A percentile compares a stretch with the other conserved stretches of the same genome.
phyloP scores from a whole-genome alignment of 192 early-diverging fungal species.

The Coemansia sp. region DNA sequence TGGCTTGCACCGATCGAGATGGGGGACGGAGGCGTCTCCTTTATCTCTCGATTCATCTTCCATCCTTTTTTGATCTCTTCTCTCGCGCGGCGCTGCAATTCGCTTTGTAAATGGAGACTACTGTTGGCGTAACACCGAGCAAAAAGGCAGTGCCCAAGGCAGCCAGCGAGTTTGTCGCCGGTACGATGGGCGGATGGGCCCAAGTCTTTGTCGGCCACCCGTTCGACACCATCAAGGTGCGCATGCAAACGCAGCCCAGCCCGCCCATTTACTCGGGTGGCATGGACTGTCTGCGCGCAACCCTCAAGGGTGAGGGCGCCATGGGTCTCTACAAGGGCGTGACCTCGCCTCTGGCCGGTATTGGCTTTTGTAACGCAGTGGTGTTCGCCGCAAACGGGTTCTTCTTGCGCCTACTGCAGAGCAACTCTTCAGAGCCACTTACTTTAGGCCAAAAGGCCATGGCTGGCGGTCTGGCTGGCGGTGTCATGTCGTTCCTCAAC shows the following conservation, averaged over 20 bases:
- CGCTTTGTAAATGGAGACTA: slow-evolving; percentile 28
- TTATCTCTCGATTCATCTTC: not conserved
- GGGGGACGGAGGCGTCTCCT: not conserved
- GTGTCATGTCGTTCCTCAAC: slow-evolving; percentile 80
- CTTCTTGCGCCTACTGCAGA: slow-evolving; percentile 59
- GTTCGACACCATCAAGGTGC: slow-evolving; percentile 85
- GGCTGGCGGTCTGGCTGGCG: slow-evolving; percentile 84
- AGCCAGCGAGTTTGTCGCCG: slow-evolving; percentile 44
- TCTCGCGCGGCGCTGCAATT: not conserved
- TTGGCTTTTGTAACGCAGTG: slow-evolving; percentile 82
- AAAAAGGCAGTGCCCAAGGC: slow-evolving; percentile 43
- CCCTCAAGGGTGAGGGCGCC: slow-evolving; percentile 74
- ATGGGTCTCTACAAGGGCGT: slow-evolving; percentile 84
- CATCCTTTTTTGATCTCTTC: not conserved
- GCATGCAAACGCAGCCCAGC: slow-evolving; percentile 66
- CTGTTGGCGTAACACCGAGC: slow-evolving; percentile 21
- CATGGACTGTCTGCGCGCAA: slow-evolving; percentile 82
- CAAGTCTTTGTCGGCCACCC: slow-evolving; percentile 75
- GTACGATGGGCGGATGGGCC: slow-evolving; percentile 63
- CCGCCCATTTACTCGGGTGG: slow-evolving; percentile 64
- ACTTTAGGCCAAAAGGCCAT: slow-evolving; percentile 75
- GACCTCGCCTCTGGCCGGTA: slow-evolving; percentile 74
- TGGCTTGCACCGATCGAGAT: slow-evolving; percentile 5
- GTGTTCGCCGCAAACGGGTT: slow-evolving; percentile 80
- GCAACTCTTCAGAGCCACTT: slow-evolving; percentile 53